These are phyloP conservation scores for Cladosporium sp. DNA, from an alignment of 2,329 filamentous ascomycete genomes.

Conservation along the genomic window DNA sequence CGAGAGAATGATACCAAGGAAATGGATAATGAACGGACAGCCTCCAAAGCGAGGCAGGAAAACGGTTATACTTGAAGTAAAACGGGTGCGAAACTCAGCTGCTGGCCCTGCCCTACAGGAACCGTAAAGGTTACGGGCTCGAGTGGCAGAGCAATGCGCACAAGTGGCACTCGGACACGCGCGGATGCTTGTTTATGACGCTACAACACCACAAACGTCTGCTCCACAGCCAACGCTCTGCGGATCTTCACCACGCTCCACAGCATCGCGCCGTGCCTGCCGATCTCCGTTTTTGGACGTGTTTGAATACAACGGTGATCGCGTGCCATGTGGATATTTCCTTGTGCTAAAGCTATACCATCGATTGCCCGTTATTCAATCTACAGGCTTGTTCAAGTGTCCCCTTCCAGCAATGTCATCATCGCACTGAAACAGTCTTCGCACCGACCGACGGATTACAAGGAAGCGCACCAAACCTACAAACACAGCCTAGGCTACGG, in stretches of 20 bases:
- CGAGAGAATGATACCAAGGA: neutral
- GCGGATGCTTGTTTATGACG: conserved; percentile 17
- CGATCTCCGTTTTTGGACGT: neutral
- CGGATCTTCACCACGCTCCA: neutral
- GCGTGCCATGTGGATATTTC: neutral
- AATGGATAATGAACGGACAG: neutral
- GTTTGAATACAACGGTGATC: neutral
- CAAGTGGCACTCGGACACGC: conserved; percentile 15
- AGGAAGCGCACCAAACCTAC: neutral
- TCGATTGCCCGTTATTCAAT: too few species aligned
- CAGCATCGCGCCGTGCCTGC: conserved; percentile 1
- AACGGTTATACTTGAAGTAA: conserved; percentile 6
- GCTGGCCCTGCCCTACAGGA: neutral
- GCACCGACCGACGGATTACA: neutral
- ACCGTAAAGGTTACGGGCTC: neutral
- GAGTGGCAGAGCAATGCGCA: neutral
- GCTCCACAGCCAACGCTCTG: neutral
- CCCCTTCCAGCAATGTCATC: neutral
- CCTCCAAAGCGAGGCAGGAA: neutral
- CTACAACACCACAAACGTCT: neutral
- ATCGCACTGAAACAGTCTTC: neutral
- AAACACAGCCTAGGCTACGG: neutral
- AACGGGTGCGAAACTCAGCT: neutral
- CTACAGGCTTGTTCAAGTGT: neutral
- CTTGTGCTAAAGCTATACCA: neutral